Evolutionary conservation across 2,329 filamentous ascomycete genomes (phyloP), one percentile per base, ranked within the genome.

Genomic region (Apiospora koreana): DNA sequence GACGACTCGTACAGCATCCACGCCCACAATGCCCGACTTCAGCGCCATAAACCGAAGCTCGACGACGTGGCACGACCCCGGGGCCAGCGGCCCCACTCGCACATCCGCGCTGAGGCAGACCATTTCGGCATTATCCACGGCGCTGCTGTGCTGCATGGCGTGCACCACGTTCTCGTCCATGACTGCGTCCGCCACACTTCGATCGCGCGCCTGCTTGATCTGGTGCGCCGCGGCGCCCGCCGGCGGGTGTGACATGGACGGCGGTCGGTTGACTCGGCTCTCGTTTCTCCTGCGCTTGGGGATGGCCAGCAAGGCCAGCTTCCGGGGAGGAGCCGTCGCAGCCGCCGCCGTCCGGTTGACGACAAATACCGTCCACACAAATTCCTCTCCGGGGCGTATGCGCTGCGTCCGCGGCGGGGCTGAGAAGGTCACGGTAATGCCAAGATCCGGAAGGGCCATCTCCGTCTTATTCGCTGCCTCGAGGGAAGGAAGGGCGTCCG

Each of bases 81-180:
- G 89, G 35, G 90, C 88, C 46, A 96, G 82, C 42, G 92, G 92
- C 0, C 93, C 93, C 41, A 95, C 87, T 42, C 92, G 86, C 31
- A 91, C 88, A 79, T 95, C 93, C 4, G 92, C 91, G 70, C 90
- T 94, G 67, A 95, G 82, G 76, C 91, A 94, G n/a, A 94, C 84
- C 42, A 95, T 81, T 73, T 94, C 91, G 2, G 90, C 87, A 12
- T 86, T 83, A 70, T 93, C 91, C 35, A 90, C 83, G 35, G 86
- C 82, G 23, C 89, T 89, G 77, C 86, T 89, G 77, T 88, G 89
- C 78, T 94, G 92, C 83, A 92, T 88, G 23, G 90, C 91, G 77
- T 93, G 90, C 45, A 94, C 84, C 41, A 92, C 84, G 70, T 90
- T 92, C 72, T 93, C 91, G 74, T 94, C 92, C 6, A 93, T 81